These are phyloP conservation scores for Thelonectria rubi DNA, from an alignment of 2,329 filamentous ascomycete species.

Conservation along the genomic window DNA sequence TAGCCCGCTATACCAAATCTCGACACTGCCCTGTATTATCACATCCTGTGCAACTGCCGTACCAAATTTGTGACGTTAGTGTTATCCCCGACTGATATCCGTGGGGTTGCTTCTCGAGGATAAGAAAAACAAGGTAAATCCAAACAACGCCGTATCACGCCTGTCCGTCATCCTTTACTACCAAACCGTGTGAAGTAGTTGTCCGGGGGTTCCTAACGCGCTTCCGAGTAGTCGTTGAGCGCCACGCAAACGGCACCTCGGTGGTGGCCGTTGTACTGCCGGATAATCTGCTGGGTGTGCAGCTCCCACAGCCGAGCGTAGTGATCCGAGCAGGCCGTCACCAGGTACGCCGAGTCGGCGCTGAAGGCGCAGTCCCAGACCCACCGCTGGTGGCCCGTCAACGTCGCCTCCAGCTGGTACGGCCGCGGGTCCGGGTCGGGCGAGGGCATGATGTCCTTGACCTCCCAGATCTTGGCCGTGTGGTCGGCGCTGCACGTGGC, in stretches of 20 bases:
- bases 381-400: slow-evolving; percentile 93
- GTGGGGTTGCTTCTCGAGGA: neutral
- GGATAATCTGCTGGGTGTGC: slow-evolving; percentile 84
- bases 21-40: too few relatives aligned
- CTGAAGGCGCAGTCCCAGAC: slow-evolving; percentile 98
- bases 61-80: too few relatives aligned
- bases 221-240: slow-evolving; percentile 83
- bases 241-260: slow-evolving; percentile 92
- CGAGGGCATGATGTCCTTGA: slow-evolving; percentile 72
- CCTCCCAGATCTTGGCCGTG: slow-evolving; percentile 94
- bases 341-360: slow-evolving; percentile 90
- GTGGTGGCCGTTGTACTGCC: slow-evolving; percentile 95
- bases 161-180: slow-evolving; percentile 11
- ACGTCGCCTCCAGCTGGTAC: slow-evolving; percentile 84
- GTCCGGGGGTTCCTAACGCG: slow-evolving; percentile 46
- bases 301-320: slow-evolving; percentile 94
- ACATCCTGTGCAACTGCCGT: too few relatives aligned
- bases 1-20: too few relatives aligned
- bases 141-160: slow-evolving; percentile 32
- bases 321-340: slow-evolving; percentile 93
- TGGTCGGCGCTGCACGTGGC: slow-evolving; percentile 95
- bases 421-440: slow-evolving; percentile 59
- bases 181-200: neutral
- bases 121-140: slow-evolving; percentile 17
- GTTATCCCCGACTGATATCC: too few relatives aligned